Conservation (phyloP, 225 moss, liverwort and hornwort genomes). For the Antitrichia curtipendula region DNA sequence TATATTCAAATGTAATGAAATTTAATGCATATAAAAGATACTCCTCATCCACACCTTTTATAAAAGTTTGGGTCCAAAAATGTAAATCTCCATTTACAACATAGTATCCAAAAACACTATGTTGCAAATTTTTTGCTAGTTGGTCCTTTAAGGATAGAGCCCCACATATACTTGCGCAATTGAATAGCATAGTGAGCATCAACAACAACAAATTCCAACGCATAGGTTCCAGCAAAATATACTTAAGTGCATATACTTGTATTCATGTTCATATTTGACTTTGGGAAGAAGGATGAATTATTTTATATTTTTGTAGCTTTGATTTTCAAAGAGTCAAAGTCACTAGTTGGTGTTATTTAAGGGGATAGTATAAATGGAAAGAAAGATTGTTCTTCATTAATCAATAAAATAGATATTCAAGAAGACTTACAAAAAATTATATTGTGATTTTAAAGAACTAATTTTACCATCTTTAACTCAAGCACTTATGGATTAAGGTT, state of each 20-base stretch:
- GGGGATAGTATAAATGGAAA: background rate
- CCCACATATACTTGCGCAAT: background rate
- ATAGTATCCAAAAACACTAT: background rate
- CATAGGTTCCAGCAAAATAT: background rate
- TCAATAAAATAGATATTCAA: background rate
- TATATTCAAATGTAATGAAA: background rate
- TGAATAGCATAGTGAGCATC: background rate
- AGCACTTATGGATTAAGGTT: background rate
- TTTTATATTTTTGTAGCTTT: background rate
- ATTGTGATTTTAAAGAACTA: background rate
- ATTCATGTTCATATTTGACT: background rate
- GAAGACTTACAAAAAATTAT: background rate
- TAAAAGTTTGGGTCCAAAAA: background rate
- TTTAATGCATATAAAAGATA: background rate
- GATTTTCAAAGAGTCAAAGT: background rate
- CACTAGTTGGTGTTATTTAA: background rate
- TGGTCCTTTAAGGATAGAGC: background rate
- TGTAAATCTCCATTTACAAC: background rate
- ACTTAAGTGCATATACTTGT: background rate
- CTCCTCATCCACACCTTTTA: too few species aligned
- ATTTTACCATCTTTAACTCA: background rate
- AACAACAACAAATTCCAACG: background rate
- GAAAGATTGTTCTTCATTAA: background rate
- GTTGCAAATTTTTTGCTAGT: background rate
- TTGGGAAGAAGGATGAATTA: background rate